Percentiles rank a stretch among this genome's conserved stretches.
phyloP scores from a whole-genome alignment of 495 filamentous ascomycete species.

The Baudoinia panamericana region DNA sequence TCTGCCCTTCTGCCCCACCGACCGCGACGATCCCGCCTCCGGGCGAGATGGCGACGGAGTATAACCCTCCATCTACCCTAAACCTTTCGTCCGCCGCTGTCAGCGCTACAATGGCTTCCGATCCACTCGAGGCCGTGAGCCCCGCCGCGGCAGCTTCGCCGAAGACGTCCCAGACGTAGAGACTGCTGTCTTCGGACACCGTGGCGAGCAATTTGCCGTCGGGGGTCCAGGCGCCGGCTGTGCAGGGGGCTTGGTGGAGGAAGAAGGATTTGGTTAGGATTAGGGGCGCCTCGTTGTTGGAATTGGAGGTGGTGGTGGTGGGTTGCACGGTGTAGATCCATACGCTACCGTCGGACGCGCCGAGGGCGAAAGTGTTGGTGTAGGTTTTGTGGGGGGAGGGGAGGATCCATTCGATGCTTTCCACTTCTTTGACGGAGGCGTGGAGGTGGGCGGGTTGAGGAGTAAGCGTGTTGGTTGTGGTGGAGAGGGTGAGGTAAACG shows the following conservation, averaged over 20 bases:
- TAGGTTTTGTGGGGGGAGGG: slow-evolving; percentile 56
- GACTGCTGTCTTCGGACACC: slow-evolving; percentile 73
- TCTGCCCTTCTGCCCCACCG: slow-evolving; percentile 72
- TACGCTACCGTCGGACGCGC: slow-evolving; percentile 81
- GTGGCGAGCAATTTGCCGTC: slow-evolving; percentile 83
- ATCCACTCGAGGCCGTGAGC: slow-evolving; percentile 44
- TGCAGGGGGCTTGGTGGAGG: slow-evolving; percentile 73
- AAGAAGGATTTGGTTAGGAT: slow-evolving; percentile 82
- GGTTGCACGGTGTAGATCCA: slow-evolving; percentile 85
- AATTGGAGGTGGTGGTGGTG: slow-evolving; percentile 40
- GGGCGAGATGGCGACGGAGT: slow-evolving; percentile 70
- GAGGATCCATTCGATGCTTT: slow-evolving; percentile 85
- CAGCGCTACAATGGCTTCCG: slow-evolving; percentile 64
- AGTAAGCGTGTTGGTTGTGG: slow-evolving; percentile 3
- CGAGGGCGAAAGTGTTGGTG: slow-evolving; percentile 76
- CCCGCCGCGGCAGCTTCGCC: slow-evolving; percentile 67
- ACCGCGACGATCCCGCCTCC: slow-evolving; percentile 64
- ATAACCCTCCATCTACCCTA: slow-evolving; percentile 79
- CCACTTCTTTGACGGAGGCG: slow-evolving; percentile 66
- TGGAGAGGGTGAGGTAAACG: slow-evolving; percentile 23
- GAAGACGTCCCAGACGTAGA: slow-evolving; percentile 90
- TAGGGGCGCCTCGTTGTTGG: no score
- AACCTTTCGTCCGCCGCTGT: slow-evolving; percentile 78
- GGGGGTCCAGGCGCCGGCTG: slow-evolving; percentile 80
- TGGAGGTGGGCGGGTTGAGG: slow-evolving; percentile 40